These are phyloP conservation scores for Psilocybe sp. DNA, from an alignment of 768 basidiomycete genomes.

Conservation along the genomic window DNA sequence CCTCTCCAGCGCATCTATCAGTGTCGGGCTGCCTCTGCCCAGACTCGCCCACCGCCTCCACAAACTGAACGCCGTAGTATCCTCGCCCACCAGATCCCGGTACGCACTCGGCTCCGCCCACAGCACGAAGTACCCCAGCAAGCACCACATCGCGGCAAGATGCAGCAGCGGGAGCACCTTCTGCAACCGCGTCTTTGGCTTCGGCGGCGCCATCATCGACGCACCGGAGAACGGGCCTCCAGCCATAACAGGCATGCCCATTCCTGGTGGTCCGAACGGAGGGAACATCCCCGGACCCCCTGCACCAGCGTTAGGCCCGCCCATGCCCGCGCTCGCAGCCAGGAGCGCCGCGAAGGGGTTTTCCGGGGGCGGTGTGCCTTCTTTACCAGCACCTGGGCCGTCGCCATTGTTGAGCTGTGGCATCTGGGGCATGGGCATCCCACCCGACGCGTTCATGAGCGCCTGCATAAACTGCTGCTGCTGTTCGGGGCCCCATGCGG, in stretches of 20 bases:
- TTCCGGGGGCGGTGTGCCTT: conserved; percentile 28
- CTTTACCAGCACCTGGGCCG: conserved; percentile 21
- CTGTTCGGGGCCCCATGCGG: conserved; percentile 67
- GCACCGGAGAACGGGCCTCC: conserved; percentile 7
- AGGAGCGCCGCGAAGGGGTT: conserved; percentile 50
- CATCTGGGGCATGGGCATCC: conserved; percentile 12
- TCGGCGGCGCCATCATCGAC: conserved; percentile 15
- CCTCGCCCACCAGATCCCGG: conserved; percentile 32
- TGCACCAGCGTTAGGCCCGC: conserved; percentile 7
- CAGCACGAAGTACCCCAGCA: conserved; percentile 68
- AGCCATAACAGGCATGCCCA: too few relatives aligned
- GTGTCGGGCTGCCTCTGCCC: conserved; percentile 29
- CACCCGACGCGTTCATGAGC: conserved; percentile 38
- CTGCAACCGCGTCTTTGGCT: conserved; percentile 46
- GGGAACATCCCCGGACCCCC: conserved; percentile 20
- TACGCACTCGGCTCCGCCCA: conserved; percentile 59
- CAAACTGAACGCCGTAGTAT: conserved; percentile 23
- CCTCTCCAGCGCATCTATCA: conserved; percentile 18
- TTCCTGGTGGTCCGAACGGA: conserved; percentile 14
- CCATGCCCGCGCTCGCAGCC: conserved; percentile 20
- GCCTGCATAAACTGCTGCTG: conserved; percentile 69
- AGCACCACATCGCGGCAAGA: conserved; percentile 56
- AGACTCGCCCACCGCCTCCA: conserved; percentile 70
- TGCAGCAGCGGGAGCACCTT: conserved; percentile 68
- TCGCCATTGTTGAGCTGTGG: conserved; percentile 21